Percentiles rank a stretch among this genome's conserved stretches.
Conservation (phyloP, 148 eudicot genomes). For the Rhododendron simsii region DNA sequence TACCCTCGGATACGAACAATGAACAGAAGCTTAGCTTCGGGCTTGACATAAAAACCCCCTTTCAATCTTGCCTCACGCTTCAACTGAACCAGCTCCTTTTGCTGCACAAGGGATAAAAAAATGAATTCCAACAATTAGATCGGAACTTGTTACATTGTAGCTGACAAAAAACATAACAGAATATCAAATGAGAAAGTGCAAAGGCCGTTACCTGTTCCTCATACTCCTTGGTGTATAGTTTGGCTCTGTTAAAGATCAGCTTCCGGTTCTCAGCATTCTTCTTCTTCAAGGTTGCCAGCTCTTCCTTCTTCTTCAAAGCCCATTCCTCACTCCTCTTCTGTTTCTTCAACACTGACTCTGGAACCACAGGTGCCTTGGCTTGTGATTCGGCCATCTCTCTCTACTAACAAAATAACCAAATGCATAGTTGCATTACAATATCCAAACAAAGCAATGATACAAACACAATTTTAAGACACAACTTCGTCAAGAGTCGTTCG, state of each 20-base stretch:
- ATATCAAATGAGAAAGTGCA: not conserved
- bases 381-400: slow-evolving; percentile 43
- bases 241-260: slow-evolving; percentile 57
- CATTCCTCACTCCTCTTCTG: slow-evolving; percentile 77
- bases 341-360: slow-evolving; percentile 88
- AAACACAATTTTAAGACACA: not conserved
- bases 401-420: slow-evolving; percentile 3
- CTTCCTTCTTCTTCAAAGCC: slow-evolving; percentile 58
- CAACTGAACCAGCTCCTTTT: slow-evolving; percentile 44
- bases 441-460: not conserved
- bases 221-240: slow-evolving; percentile 65
- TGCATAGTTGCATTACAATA: not conserved
- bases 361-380: slow-evolving; percentile 44
- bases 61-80: slow-evolving; percentile 62
- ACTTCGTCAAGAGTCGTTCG: not conserved
- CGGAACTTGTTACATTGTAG: not conserved
- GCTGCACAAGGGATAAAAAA: slow-evolving; percentile 25
- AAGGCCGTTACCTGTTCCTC: slow-evolving; percentile 41
- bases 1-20: slow-evolving; percentile 68
- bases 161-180: not conserved
- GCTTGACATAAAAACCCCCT: slow-evolving; percentile 65
- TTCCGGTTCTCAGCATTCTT: slow-evolving; percentile 68
- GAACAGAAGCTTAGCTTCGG: slow-evolving; percentile 68
- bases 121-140: not conserved
- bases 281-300: slow-evolving; percentile 36